phyloP scores from a whole-genome alignment of 192 early-diverging fungal species.

The Podila minutissima region DNA sequence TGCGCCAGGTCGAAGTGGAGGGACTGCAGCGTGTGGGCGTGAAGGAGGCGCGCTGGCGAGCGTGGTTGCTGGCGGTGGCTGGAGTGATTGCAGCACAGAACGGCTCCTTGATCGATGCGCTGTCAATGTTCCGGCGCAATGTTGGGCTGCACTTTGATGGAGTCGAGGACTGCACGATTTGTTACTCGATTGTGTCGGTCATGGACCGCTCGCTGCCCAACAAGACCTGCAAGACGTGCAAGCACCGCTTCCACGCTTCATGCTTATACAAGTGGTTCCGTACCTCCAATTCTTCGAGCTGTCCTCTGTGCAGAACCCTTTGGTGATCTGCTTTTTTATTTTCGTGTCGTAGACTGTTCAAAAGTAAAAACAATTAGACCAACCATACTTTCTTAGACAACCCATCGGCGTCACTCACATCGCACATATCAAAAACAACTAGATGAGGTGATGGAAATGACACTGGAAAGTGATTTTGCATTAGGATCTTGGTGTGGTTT shows the following conservation, averaged over 20 bases:
- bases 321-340: slow-evolving; percentile 43
- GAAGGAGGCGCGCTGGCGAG: slow-evolving; percentile 63
- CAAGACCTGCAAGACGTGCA: slow-evolving; percentile 93
- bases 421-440: too few species aligned
- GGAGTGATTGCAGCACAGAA: slow-evolving; percentile 75
- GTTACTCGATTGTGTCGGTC: slow-evolving; percentile 94
- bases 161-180: slow-evolving; percentile 98
- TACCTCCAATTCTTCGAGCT: slow-evolving; percentile 68
- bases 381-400: neutral
- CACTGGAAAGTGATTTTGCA: too few species aligned
- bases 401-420: too few species aligned
- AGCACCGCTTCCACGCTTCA: slow-evolving; percentile 92
- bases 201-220: slow-evolving; percentile 87
- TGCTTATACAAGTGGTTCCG: slow-evolving; percentile 91
- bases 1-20: slow-evolving; percentile 77
- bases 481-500: neutral
- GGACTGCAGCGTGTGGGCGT: slow-evolving; percentile 74
- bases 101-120: slow-evolving; percentile 80
- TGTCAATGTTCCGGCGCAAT: slow-evolving; percentile 85
- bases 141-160: slow-evolving; percentile 93
- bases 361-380: neutral
- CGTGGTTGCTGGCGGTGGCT: slow-evolving; percentile 64
- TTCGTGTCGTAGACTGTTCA: neutral
- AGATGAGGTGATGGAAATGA: too few species aligned
- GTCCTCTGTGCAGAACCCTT: slow-evolving; percentile 66